These are phyloP conservation scores for Letharia columbiana DNA, from an alignment of 495 filamentous ascomycete species.

Conservation along the genomic window DNA sequence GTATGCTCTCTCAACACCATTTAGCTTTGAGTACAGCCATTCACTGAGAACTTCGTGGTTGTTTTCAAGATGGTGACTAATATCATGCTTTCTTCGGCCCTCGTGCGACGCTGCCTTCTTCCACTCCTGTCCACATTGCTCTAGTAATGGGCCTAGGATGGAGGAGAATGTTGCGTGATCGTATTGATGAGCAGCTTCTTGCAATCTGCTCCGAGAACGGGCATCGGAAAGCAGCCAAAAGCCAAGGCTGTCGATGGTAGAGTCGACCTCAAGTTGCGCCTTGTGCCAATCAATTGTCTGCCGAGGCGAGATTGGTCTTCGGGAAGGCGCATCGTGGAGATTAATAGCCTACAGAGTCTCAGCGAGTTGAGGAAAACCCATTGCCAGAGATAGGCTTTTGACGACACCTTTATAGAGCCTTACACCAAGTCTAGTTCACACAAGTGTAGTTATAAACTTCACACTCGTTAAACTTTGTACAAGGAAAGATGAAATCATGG, in stretches of 20 bases:
- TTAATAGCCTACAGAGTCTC: no score
- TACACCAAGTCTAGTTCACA: no score
- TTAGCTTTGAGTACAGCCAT: neutral
- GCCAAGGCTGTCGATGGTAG: neutral
- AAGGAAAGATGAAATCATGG: no score
- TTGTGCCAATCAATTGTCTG: neutral
- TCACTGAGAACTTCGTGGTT: neutral
- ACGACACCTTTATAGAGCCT: no score
- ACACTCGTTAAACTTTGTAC: no score
- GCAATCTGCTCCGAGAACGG: neutral
- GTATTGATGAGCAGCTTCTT: neutral
- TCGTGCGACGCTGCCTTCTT: neutral
- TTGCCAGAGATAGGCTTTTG: no score
- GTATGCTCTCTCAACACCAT: neutral
- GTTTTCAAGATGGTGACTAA: neutral
- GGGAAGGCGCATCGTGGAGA: no score
- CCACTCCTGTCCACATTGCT: neutral
- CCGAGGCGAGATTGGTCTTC: neutral
- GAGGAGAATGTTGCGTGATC: neutral
- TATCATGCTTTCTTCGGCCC: neutral
- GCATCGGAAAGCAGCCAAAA: neutral
- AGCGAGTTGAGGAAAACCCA: neutral
- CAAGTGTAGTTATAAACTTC: no score
- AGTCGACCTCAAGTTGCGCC: neutral
- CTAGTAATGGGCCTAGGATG: neutral